Evolutionary conservation across 192 early-diverging fungal genomes (phyloP).

Genomic region (Coemansia sp.): DNA sequence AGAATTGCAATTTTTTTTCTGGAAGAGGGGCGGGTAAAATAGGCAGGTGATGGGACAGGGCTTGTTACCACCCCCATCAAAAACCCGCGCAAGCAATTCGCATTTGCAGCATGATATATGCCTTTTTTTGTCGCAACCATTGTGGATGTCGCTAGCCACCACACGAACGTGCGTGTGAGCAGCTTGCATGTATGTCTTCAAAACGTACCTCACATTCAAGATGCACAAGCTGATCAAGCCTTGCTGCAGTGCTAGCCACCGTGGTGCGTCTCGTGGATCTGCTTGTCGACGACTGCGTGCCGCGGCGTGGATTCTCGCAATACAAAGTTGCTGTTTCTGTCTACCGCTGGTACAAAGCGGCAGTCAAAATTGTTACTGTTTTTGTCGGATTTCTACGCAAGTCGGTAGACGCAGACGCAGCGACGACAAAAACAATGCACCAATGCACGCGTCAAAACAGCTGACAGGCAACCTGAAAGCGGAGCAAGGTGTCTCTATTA

Average conservation of each 20-base stretch:
- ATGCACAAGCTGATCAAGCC: neutral
- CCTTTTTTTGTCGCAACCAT: constrained; percentile 16
- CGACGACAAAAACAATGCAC: neutral
- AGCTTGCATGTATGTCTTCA: constrained; percentile 10
- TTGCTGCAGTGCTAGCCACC: neutral
- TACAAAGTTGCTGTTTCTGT: neutral
- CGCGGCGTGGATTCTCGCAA: neutral
- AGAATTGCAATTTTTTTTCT: neutral
- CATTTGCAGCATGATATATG: constrained; percentile 10
- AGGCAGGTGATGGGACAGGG: constrained; percentile 2
- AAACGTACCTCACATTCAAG: constrained; percentile 7
- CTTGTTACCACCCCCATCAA: neutral
- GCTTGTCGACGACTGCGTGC: neutral
- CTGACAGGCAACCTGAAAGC: neutral
- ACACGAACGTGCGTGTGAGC: constrained; percentile 14
- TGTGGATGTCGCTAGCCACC: constrained; percentile 10
- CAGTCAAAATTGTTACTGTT: neutral
- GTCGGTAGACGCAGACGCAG: neutral
- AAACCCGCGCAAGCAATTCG: constrained; percentile 11
- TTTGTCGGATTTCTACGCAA: neutral
- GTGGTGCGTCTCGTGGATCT: neutral
- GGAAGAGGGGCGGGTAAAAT: constrained; percentile 1
- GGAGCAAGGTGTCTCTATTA: neutral
- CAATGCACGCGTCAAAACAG: neutral
- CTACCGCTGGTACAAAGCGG: neutral